Evolutionary conservation across 371 early-diverging fungal genomes (phyloP).

Genomic region (Mucor sp.): DNA sequence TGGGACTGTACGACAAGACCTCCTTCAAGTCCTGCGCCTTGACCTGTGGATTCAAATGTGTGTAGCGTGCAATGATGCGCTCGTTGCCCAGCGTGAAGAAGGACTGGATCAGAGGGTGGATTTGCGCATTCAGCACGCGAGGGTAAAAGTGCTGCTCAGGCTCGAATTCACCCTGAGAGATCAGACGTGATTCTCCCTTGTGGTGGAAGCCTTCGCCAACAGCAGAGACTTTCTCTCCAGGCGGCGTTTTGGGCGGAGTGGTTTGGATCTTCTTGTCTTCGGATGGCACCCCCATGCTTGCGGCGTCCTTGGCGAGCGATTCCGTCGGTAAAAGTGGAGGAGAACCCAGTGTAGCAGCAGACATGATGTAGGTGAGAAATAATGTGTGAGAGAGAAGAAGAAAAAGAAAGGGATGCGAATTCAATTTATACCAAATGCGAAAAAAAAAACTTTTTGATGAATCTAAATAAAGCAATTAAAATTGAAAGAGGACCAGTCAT

Average conservation of each 20-base stretch:
- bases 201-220: conserved; percentile 3
- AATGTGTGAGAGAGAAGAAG: background rate
- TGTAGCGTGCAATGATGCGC: conserved; percentile 87
- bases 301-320: background rate
- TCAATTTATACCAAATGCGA: background rate
- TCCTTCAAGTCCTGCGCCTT: conserved; percentile 64
- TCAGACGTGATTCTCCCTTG: conserved; percentile 19
- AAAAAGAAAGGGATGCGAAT: background rate
- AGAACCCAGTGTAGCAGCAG: conserved; percentile 10
- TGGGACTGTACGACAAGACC: conserved; percentile 74
- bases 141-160: conserved; percentile 91
- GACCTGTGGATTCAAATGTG: conserved; percentile 89
- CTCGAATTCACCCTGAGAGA: conserved; percentile 81
- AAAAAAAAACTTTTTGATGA: background rate
- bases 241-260: conserved; percentile 47
- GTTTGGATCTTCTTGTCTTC: conserved; percentile 10
- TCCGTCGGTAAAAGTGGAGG: conserved; percentile 22
- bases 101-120: conserved; percentile 85
- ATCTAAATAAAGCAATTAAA: background rate
- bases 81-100: conserved; percentile 92
- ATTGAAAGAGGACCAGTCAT: conserved; percentile 3
- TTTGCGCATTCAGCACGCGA: conserved; percentile 88
- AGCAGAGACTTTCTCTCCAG: conserved; percentile 22
- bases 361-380: background rate
- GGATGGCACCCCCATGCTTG: background rate